Evolutionary conservation across 768 basidiomycete species (phyloP).

Genomic region (Cystobasidium ongulense): DNA sequence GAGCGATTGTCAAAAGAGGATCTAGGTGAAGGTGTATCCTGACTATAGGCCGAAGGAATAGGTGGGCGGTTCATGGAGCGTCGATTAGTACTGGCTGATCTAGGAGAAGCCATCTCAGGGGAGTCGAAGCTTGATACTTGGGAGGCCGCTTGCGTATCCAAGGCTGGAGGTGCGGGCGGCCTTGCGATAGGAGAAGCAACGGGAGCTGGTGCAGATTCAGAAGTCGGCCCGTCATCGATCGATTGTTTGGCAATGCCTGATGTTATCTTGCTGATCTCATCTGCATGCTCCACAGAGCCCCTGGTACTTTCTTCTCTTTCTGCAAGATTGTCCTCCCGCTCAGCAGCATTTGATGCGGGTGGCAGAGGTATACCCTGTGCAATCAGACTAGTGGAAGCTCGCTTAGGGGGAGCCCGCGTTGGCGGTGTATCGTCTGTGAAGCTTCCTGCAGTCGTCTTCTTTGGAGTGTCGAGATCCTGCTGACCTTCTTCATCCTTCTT

Average conservation of each 20-base stretch:
- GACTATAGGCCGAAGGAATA: constrained; percentile 15
- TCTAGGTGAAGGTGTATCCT: not conserved
- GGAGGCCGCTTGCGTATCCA: not conserved
- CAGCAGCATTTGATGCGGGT: not conserved
- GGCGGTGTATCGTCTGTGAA: not conserved
- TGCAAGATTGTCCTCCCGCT: not conserved
- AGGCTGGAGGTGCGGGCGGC: not conserved
- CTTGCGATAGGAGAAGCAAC: not conserved
- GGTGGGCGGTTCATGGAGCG: constrained; percentile 24
- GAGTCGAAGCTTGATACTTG: not conserved
- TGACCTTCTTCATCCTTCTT: not conserved
- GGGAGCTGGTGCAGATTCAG: not conserved
- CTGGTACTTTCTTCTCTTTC: not conserved
- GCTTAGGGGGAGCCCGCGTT: not conserved
- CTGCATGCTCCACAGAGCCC: not conserved
- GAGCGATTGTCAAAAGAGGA: constrained; percentile 7
- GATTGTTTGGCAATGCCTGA: not conserved
- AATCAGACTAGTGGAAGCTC: not conserved
- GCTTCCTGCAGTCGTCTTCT: not conserved
- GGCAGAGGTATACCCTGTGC: not conserved
- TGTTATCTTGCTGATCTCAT: not conserved
- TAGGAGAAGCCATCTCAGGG: not conserved
- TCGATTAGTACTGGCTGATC: not conserved
- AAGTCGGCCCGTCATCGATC: not conserved
- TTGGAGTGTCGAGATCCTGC: not conserved